phyloP scores from a whole-genome alignment of 2,329 filamentous ascomycete species.

The Coleophoma crateriformis region DNA sequence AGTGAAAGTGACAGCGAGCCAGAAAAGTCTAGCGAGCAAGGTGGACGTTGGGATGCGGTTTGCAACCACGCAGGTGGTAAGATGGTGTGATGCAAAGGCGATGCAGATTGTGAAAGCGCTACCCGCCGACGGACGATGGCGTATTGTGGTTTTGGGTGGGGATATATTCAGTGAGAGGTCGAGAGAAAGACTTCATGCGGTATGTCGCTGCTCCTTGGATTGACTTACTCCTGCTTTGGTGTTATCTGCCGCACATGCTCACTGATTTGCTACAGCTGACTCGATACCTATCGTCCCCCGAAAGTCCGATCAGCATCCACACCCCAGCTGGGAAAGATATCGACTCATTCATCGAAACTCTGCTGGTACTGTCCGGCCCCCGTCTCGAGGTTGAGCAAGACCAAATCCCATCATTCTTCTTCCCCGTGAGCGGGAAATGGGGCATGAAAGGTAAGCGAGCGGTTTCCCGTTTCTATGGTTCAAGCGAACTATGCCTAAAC shows the following conservation, averaged over 20 bases:
- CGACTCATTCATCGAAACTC: constrained; percentile 51
- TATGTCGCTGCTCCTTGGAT: constrained; percentile 16
- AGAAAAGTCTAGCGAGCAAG: constrained; percentile 31
- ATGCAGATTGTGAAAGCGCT: constrained; percentile 45
- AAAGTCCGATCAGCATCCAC: constrained; percentile 28
- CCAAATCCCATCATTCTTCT: constrained; percentile 50
- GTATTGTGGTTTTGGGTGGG: constrained; percentile 42
- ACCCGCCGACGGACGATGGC: constrained; percentile 45
- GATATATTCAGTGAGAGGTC: constrained; percentile 28
- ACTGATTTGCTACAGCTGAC: too few species aligned
- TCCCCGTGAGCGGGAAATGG: constrained; percentile 48
- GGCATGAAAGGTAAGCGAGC: constrained; percentile 42
- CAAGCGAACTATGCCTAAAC: not conserved
- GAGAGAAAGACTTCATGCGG: constrained; percentile 29
- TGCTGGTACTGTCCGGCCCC: constrained; percentile 46
- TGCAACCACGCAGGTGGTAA: constrained; percentile 51
- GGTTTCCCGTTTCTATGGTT: not conserved
- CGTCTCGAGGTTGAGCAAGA: constrained; percentile 43
- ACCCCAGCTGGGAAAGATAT: constrained; percentile 36
- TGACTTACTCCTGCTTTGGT: not conserved
- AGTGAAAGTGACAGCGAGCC: constrained; percentile 29
- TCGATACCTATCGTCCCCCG: too few species aligned
- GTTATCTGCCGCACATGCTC: constrained; percentile 6
- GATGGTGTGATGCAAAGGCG: constrained; percentile 52
- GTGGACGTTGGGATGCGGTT: constrained; percentile 49